Conservation (phyloP, 2,329 filamentous ascomycete species). For the Fusarium anguioides region DNA sequence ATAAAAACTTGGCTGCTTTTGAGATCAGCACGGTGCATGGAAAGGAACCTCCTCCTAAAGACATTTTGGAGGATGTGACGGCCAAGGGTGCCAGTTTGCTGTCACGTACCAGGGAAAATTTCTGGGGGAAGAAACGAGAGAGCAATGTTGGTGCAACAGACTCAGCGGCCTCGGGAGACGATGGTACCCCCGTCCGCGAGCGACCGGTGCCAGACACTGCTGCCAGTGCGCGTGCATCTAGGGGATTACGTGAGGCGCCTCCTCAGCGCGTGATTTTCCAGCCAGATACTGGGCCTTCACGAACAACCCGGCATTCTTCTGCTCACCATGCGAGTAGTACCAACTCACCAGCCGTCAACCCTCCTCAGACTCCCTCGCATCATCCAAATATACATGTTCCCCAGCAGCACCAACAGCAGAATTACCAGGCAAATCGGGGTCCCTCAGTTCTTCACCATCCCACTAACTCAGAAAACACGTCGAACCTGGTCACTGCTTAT, state of each 20-base stretch:
- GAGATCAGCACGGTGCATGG: constrained; percentile 83
- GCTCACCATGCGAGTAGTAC: constrained; percentile 54
- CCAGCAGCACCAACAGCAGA: constrained; percentile 42
- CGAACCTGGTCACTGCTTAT: constrained; percentile 73
- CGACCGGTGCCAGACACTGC: constrained; percentile 62
- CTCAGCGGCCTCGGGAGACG: constrained; percentile 69
- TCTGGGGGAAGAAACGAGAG: constrained; percentile 61
- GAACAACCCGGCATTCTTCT: constrained; percentile 70
- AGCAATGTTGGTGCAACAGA: constrained; percentile 65
- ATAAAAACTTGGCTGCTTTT: constrained; percentile 88
- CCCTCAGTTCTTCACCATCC: constrained; percentile 63
- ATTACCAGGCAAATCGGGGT: constrained; percentile 52
- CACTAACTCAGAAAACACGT: constrained; percentile 65
- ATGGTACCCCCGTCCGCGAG: constrained; percentile 68
- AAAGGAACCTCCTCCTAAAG: constrained; percentile 85
- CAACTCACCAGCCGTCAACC: constrained; percentile 45
- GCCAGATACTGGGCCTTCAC: constrained; percentile 75
- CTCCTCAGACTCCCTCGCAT: constrained; percentile 48
- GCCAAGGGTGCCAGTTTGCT: constrained; percentile 86
- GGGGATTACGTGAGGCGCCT: constrained; percentile 82
- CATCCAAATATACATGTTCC: constrained; percentile 49
- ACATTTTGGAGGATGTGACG: constrained; percentile 88
- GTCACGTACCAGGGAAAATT: constrained; percentile 83
- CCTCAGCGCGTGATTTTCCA: constrained; percentile 87
- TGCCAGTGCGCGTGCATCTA: constrained; percentile 67